Conservation (phyloP, 1,284 basidiomycete species). For the Sporisorium reilianum region DNA sequence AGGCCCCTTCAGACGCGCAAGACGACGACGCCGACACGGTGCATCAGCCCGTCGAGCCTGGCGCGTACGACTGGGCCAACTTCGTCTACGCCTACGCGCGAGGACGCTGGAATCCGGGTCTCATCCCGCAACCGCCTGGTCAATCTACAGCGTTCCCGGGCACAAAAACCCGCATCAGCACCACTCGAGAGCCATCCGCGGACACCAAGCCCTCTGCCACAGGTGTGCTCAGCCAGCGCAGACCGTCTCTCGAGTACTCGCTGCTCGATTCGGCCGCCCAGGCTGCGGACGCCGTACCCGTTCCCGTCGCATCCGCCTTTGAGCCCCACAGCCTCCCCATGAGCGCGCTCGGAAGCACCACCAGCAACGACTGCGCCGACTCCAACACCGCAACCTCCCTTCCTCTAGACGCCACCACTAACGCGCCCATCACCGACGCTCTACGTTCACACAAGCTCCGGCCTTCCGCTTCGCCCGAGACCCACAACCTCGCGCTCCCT, state of each 20-base stretch:
- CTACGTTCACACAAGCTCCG: constrained; percentile 19
- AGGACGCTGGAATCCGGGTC: constrained; percentile 60
- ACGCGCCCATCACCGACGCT: not conserved
- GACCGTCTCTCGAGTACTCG: constrained; percentile 40
- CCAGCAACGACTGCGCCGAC: constrained; percentile 17
- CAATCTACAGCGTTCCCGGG: constrained; percentile 44
- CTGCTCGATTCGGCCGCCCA: constrained; percentile 9
- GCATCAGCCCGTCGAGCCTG: constrained; percentile 28
- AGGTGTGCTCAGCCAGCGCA: constrained; percentile 5
- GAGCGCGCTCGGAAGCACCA: constrained; percentile 26
- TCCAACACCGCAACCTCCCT: constrained; percentile 23
- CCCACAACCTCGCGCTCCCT: not conserved
- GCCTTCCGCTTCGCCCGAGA: constrained; percentile 12
- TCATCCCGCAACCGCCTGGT: constrained; percentile 60
- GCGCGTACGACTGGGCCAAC: constrained; percentile 64
- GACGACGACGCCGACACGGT: not conserved
- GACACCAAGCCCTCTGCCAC: not conserved
- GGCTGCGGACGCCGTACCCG: not conserved
- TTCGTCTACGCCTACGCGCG: constrained; percentile 64
- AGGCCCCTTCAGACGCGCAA: not conserved
- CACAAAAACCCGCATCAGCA: constrained; percentile 34
- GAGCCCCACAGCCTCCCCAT: constrained; percentile 39
- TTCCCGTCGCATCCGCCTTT: constrained; percentile 10
- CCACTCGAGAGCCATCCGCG: constrained; percentile 1
- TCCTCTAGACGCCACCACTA: not conserved